Evolutionary conservation across 1,139 yeast species (phyloP), one percentile per base, ranked within the genome.

Genomic region (Suhomyces maxii): DNA sequence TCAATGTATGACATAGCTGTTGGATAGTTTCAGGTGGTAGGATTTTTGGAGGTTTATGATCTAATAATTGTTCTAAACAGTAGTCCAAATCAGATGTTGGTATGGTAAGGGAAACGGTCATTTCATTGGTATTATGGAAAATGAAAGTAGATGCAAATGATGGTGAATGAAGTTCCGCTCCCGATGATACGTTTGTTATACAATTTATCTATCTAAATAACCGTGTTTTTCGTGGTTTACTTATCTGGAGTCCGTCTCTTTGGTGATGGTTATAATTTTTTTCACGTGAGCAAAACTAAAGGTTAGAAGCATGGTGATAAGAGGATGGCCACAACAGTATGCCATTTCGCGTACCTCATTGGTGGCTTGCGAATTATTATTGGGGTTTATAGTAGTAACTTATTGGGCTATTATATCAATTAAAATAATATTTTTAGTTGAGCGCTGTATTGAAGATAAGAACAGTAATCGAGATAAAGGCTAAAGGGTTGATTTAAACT

Each of bases 1-100:
- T 75, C 35, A 75, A 62, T 32, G 69, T 69, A 49, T 73, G 79
- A 49, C 80, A 75, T 44, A 74, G 56, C 46, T 67, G 75, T 48
- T 72, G 77, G 14, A 63, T 60, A 10, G 73, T 69, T 37, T 68
- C 73, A 34, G 70, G 67, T 0, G 79, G 80, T 28, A 75, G 60
- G 32, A 74, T 56, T 42, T 67, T 61, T 18, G 79, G 79, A n/a
- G 79, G 78, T 48, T 68, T 70, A 42, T 69, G 70, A 8, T 69
- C 69, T 37, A 74, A 63, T 34, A 75, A 60, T 58, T 73, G 79
- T 48, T 69, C 75, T 37, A 75, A 63, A 52, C 78, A 74, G 59
- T 73, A 69, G 58, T 75, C 79, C 50, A 75, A 64, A 55, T 75
- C 78, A 8, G 69, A 49, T 12, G 67, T 61, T 23, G 75, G 70